phyloP scores from a whole-genome alignment of 495 filamentous ascomycete genomes.

The Haplographium delicatum region DNA sequence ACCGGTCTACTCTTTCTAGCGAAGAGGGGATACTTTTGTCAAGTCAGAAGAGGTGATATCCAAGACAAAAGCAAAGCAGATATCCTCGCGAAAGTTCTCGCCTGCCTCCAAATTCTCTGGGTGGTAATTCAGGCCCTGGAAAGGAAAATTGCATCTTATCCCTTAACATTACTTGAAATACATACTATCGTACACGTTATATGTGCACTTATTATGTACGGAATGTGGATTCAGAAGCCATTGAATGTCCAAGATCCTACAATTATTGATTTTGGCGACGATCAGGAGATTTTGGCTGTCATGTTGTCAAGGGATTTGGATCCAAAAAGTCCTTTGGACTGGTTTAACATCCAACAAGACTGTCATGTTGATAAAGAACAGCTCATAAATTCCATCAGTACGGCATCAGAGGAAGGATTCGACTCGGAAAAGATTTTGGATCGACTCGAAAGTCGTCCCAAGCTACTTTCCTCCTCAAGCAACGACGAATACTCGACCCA shows the following conservation, averaged over 20 bases:
- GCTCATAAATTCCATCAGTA: not conserved
- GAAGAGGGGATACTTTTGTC: not conserved
- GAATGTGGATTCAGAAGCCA: conserved; percentile 11
- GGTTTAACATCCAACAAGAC: not conserved
- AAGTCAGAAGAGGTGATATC: conserved; percentile 5
- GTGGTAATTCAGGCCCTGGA: conserved; percentile 6
- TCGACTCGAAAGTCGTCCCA: not conserved
- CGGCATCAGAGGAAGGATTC: not conserved
- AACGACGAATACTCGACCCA: not conserved
- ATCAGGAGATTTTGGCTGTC: not conserved
- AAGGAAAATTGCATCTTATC: not conserved
- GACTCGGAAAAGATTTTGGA: not conserved
- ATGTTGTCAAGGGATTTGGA: not conserved
- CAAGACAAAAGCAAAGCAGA: conserved; percentile 16
- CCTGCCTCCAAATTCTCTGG: conserved; percentile 11
- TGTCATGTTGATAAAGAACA: not conserved
- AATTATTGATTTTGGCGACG: conserved; percentile 4
- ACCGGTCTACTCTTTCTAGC: conserved; percentile 8
- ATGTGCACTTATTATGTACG: conserved; percentile 11
- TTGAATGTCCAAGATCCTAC: conserved; percentile 9
- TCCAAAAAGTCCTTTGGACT: not conserved
- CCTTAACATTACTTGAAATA: conserved; percentile 8
- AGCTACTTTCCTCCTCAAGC: not conserved
- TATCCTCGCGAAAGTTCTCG: conserved; percentile 10
- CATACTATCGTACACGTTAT: conserved; percentile 13